phyloP scores from a whole-genome alignment of 2,329 filamentous ascomycete genomes.

The Beauveria asiatica region DNA sequence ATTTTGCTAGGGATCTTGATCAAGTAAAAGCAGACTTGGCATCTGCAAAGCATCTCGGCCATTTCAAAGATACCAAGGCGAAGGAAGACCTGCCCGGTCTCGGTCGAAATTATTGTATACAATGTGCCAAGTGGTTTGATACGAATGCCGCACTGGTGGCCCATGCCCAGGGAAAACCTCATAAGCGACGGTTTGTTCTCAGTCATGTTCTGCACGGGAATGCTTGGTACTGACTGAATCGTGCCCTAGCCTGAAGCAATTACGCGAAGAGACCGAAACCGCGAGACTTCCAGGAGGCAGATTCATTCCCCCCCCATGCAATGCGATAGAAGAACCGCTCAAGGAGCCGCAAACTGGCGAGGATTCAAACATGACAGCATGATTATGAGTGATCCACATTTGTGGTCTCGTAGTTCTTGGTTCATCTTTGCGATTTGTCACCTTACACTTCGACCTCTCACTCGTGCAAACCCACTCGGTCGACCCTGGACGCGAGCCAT shows the following conservation, averaged over 20 bases:
- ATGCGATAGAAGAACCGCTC: neutral
- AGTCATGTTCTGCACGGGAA: neutral
- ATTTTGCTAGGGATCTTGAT: constrained; percentile 68
- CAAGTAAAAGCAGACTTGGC: constrained; percentile 79
- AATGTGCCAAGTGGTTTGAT: constrained; percentile 97
- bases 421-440: constrained; percentile 21
- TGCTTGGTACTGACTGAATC: constrained; percentile 14
- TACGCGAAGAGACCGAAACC: constrained; percentile 51
- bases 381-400: neutral
- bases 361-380: constrained; percentile 28
- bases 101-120: constrained; percentile 77
- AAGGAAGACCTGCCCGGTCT: constrained; percentile 81
- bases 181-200: constrained; percentile 63
- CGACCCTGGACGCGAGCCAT: constrained; percentile 26
- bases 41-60: constrained; percentile 68
- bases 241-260: constrained; percentile 59
- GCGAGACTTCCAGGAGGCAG: constrained; percentile 7
- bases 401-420: neutral
- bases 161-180: constrained; percentile 81
- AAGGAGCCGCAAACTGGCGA: constrained; percentile 59
- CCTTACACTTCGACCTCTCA: constrained; percentile 37
- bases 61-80: constrained; percentile 71
- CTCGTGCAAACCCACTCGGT: constrained; percentile 36
- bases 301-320: neutral
- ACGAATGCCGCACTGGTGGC: constrained; percentile 64